phyloP scores from a whole-genome alignment of 352 stramenopile genomes.

The Pythium rhizo-oryzae region DNA sequence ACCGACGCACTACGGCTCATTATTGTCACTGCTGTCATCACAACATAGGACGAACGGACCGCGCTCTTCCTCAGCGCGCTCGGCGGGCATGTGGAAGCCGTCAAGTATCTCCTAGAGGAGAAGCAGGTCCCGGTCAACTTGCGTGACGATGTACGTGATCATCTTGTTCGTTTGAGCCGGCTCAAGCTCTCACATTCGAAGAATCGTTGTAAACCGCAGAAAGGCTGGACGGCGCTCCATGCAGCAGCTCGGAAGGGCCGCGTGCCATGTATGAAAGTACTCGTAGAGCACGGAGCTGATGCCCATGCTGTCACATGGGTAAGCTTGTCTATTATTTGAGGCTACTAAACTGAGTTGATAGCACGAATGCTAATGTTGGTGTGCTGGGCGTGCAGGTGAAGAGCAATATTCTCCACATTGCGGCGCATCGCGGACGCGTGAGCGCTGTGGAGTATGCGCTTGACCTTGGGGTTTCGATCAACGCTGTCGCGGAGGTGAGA shows the following conservation, averaged over 20 bases:
- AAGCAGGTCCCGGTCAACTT: neutral
- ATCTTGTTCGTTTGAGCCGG: neutral
- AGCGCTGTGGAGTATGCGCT: slow-evolving; percentile 1
- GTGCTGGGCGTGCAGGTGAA: neutral
- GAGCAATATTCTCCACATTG: slow-evolving; percentile 6
- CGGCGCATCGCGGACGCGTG: neutral
- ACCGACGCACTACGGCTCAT: neutral
- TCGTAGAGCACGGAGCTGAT: slow-evolving; percentile 2
- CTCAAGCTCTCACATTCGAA: neutral
- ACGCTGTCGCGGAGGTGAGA: neutral
- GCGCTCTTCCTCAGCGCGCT: neutral
- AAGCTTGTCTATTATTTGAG: neutral
- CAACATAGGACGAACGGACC: slow-evolving; percentile 1
- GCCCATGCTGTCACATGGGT: neutral
- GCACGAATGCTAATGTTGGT: neutral
- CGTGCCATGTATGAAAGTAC: neutral
- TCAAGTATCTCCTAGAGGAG: neutral
- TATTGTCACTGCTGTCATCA: neutral
- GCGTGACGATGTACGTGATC: neutral
- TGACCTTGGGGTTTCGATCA: neutral
- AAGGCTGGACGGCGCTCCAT: neutral
- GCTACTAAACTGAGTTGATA: neutral
- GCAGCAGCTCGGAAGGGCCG: neutral
- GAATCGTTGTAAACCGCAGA: neutral
- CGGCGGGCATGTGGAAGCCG: neutral